Percentiles rank a stretch among this genome's conserved stretches.
Evolutionary conservation across 108 stramenopile species (phyloP).

Genomic region (Asterionellopsis glacialis): DNA sequence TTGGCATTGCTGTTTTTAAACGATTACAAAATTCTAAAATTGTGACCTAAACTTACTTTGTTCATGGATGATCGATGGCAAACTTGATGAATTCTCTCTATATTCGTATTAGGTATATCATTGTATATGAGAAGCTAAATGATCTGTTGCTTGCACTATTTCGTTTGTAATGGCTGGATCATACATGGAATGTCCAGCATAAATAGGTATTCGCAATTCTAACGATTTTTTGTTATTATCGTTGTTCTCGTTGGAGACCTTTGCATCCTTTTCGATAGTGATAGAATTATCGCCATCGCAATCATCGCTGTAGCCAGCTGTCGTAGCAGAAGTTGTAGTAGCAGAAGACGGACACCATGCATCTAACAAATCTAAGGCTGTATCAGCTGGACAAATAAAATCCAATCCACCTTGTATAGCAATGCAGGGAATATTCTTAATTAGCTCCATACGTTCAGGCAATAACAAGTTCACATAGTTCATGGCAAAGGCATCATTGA

Average conservation of each 20-base stretch:
- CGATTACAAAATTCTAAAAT: too few relatives aligned
- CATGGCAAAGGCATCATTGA: constrained; percentile 43
- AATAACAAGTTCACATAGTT: constrained; percentile 12
- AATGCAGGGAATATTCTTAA: constrained; percentile 45
- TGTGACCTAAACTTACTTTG: too few relatives aligned
- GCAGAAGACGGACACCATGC: constrained; percentile 15
- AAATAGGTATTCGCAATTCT: constrained; percentile 56
- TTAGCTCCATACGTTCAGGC: constrained; percentile 3
- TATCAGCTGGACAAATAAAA: constrained; percentile 69
- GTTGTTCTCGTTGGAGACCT: too few relatives aligned
- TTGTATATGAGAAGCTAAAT: constrained; percentile 29
- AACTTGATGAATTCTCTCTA: too few relatives aligned
- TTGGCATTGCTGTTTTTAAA: too few relatives aligned
- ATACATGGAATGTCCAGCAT: constrained; percentile 78
- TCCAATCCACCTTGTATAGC: constrained; percentile 70
- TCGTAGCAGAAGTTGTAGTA: too few relatives aligned
- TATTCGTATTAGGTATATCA: too few relatives aligned
- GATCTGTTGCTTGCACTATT: constrained; percentile 61
- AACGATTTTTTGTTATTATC: constrained; percentile 25
- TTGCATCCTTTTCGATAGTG: too few relatives aligned
- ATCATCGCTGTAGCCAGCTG: too few relatives aligned
- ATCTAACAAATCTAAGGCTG: constrained; percentile 57
- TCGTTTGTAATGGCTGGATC: constrained; percentile 60
- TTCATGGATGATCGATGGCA: too few relatives aligned
- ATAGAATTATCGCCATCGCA: too few relatives aligned